phyloP scores from a whole-genome alignment of 208 protist genomes.

The Crithidia bombi region DNA sequence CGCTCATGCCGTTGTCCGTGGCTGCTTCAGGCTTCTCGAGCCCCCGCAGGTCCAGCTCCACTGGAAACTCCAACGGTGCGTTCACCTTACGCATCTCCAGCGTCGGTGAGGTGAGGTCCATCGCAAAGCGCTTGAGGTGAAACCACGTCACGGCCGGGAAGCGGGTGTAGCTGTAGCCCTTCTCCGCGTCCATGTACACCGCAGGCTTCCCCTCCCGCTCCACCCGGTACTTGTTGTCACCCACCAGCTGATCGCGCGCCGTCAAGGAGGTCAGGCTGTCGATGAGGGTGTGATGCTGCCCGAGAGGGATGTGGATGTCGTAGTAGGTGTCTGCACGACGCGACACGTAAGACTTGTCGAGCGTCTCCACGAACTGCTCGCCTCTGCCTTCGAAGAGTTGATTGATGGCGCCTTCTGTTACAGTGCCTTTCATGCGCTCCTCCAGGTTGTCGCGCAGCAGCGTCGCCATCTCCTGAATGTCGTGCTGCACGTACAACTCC shows the following conservation, averaged over 20 bases:
- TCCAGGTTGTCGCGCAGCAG: conserved; percentile 89
- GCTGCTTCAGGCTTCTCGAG: conserved; percentile 54
- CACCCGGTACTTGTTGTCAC: conserved; percentile 92
- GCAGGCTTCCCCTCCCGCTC: conserved; percentile 72
- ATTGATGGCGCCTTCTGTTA: conserved; percentile 82
- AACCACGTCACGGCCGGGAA: conserved; percentile 91
- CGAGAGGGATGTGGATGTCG: conserved; percentile 90
- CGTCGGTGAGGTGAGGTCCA: conserved; percentile 79
- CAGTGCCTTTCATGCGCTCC: conserved; percentile 90
- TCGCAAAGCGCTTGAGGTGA: conserved; percentile 93
- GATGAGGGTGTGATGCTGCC: conserved; percentile 57
- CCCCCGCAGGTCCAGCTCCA: conserved; percentile 62
- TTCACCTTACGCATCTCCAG: conserved; percentile 89
- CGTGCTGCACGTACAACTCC: conserved; percentile 89
- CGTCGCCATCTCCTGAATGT: conserved; percentile 91
- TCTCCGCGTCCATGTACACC: conserved; percentile 90
- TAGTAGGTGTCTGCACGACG: conserved; percentile 81
- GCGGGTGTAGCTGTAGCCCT: conserved; percentile 71
- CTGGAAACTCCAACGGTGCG: conserved; percentile 74
- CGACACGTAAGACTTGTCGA: conserved; percentile 79
- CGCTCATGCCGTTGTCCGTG: neutral
- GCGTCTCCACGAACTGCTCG: conserved; percentile 85
- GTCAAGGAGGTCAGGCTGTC: conserved; percentile 78
- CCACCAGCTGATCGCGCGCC: conserved; percentile 81
- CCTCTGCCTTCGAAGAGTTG: conserved; percentile 83